Percentiles rank a stretch among this genome's conserved stretches.
phyloP scores from a whole-genome alignment of 2,329 filamentous ascomycete genomes.

The Penicillium sclerotigenum region DNA sequence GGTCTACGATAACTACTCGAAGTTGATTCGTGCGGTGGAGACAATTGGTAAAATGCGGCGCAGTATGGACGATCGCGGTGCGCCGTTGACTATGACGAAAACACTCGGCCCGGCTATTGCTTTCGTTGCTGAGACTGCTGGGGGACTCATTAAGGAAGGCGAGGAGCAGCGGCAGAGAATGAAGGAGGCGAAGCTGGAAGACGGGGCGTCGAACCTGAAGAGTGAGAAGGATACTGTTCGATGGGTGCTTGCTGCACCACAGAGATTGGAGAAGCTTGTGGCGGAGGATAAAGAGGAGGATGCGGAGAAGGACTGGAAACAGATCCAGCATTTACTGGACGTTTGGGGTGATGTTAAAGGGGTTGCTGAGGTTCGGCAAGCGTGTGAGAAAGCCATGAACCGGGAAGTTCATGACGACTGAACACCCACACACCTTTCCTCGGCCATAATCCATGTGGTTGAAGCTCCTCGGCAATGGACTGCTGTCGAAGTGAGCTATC shows the following conservation, averaged over 20 bases:
- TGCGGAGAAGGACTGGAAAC: conserved; percentile 43
- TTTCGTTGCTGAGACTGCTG: conserved; percentile 46
- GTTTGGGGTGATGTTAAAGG: conserved; percentile 46
- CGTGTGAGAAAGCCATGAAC: conserved; percentile 42
- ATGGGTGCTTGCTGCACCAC: conserved; percentile 46
- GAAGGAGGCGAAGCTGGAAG: conserved; percentile 24
- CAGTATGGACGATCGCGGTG: conserved; percentile 47
- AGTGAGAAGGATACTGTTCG: conserved; percentile 43
- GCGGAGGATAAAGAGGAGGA: conserved; percentile 40
- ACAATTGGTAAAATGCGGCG: conserved; percentile 72
- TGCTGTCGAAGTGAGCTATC: neutral
- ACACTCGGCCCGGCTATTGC: conserved; percentile 43
- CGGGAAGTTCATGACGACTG: conserved; percentile 24
- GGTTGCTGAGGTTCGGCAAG: conserved; percentile 39
- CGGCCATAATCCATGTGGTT: neutral
- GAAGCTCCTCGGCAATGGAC: neutral
- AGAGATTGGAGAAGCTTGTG: conserved; percentile 37
- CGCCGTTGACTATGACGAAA: conserved; percentile 47
- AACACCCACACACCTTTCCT: conserved; percentile 3
- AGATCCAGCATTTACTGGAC: conserved; percentile 38
- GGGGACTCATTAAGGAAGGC: conserved; percentile 39
- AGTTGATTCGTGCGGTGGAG: conserved; percentile 92
- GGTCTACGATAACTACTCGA: conserved; percentile 98
- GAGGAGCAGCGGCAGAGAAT: conserved; percentile 35
- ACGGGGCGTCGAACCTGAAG: conserved; percentile 19